Evolutionary conservation across 192 early-diverging fungal species (phyloP).

Genomic region (Gryganskiella cystojenkinii): DNA sequence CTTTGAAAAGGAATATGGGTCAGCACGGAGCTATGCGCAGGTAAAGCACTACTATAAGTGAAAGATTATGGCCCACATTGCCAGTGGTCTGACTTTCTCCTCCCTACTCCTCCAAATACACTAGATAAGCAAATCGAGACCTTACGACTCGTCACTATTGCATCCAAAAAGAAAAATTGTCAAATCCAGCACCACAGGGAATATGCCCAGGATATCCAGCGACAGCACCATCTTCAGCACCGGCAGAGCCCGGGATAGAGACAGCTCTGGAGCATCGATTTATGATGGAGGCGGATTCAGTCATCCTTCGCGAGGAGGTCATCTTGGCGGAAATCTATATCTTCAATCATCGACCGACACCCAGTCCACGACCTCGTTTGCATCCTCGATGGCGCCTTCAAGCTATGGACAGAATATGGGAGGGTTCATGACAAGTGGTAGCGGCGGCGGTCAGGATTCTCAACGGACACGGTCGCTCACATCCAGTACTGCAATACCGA

Average conservation of each 20-base stretch:
- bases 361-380: slow-evolving; percentile 47
- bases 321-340: slow-evolving; percentile 19
- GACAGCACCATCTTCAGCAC: slow-evolving; percentile 50
- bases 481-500: slow-evolving; percentile 51
- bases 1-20: slow-evolving; percentile 40
- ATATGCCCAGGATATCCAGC: slow-evolving; percentile 43
- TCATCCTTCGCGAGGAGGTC: slow-evolving; percentile 22
- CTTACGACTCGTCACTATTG: slow-evolving; percentile 4
- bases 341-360: slow-evolving; percentile 28
- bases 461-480: slow-evolving; percentile 28
- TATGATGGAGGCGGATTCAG: slow-evolving; percentile 29
- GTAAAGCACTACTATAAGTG: too few relatives aligned
- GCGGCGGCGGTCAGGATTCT: slow-evolving; percentile 9
- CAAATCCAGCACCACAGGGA: slow-evolving; percentile 34
- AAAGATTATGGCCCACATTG: too few relatives aligned
- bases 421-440: not conserved
- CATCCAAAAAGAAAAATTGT: slow-evolving; percentile 14
- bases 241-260: slow-evolving; percentile 32
- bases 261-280: slow-evolving; percentile 22
- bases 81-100: too few relatives aligned
- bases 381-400: slow-evolving; percentile 28
- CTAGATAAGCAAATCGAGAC: slow-evolving; percentile 22
- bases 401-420: slow-evolving; percentile 15
- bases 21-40: slow-evolving; percentile 12
- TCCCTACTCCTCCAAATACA: not conserved